Conservation (phyloP, 805 yeast genomes). For the Danielozyma ontarioensis region DNA sequence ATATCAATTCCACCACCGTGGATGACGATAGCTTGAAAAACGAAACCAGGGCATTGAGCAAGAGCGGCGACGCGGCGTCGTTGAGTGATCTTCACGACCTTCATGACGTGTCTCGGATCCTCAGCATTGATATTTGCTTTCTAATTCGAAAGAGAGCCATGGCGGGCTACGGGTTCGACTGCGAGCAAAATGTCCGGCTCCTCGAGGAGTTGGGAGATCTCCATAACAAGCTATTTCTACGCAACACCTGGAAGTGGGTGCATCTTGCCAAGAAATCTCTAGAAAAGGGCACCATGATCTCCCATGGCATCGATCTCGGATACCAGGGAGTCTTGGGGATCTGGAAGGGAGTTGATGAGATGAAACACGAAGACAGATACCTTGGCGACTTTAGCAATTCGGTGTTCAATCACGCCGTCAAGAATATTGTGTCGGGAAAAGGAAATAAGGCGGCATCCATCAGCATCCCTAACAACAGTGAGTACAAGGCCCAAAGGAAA, state of each 20-base stretch:
- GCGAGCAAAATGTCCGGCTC: slow-evolving; percentile 56
- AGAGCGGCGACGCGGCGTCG: slow-evolving; percentile 19
- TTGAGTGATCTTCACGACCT: slow-evolving; percentile 24
- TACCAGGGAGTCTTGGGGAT: slow-evolving; percentile 85
- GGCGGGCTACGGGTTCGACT: slow-evolving; percentile 67
- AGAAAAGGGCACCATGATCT: slow-evolving; percentile 59
- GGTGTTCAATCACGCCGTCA: slow-evolving; percentile 47
- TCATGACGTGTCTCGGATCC: slow-evolving; percentile 36
- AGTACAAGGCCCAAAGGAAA: slow-evolving; percentile 60
- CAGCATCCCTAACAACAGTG: slow-evolving; percentile 41
- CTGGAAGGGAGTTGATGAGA: slow-evolving; percentile 70
- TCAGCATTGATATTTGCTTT: slow-evolving; percentile 70
- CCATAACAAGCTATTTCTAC: slow-evolving; percentile 47
- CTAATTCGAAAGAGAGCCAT: slow-evolving; percentile 68
- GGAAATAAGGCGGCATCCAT: slow-evolving; percentile 44
- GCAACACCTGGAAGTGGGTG: slow-evolving; percentile 92
- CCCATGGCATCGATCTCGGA: slow-evolving; percentile 72
- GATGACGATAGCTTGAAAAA: too few relatives aligned
- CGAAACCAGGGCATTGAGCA: slow-evolving; percentile 3
- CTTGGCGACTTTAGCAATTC: slow-evolving; percentile 29
- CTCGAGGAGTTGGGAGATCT: slow-evolving; percentile 47
- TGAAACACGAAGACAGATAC: slow-evolving; percentile 44
- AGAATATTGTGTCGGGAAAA: slow-evolving; percentile 45
- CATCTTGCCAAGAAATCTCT: slow-evolving; percentile 63
- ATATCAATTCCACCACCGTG: slow-evolving; percentile 7